Conservation (phyloP, 2,329 filamentous ascomycete species). For the Clonostachys rhizophaga region DNA sequence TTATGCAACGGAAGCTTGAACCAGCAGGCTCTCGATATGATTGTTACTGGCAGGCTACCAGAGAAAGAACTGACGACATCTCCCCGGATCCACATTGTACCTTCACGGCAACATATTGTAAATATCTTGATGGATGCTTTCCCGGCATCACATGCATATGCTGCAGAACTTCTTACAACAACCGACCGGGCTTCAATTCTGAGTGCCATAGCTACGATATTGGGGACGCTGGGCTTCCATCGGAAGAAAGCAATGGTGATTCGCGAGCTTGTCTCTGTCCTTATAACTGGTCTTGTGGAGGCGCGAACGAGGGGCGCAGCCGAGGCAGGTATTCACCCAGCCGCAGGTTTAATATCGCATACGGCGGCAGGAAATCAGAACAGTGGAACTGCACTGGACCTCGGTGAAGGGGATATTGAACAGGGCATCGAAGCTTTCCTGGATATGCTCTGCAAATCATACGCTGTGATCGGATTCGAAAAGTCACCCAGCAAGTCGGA, state of each 20-base stretch:
- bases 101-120: slow-evolving; percentile 59
- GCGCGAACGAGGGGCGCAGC: slow-evolving; percentile 89
- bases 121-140: slow-evolving; percentile 61
- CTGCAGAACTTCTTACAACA: slow-evolving; percentile 66
- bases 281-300: slow-evolving; percentile 82
- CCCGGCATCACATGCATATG: slow-evolving; percentile 29
- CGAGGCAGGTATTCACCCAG: slow-evolving; percentile 94
- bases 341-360: slow-evolving; percentile 70
- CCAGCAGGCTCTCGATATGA: slow-evolving; percentile 55
- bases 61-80: slow-evolving; percentile 43
- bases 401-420: slow-evolving; percentile 62
- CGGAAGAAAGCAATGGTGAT: slow-evolving; percentile 90
- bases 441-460: slow-evolving; percentile 55
- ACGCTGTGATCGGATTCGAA: slow-evolving; percentile 56
- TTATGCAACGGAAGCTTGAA: slow-evolving; percentile 59
- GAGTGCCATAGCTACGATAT: slow-evolving; percentile 81
- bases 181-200: slow-evolving; percentile 76
- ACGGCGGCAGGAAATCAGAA: background rate
- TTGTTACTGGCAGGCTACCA: slow-evolving; percentile 58
- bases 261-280: slow-evolving; percentile 75
- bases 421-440: slow-evolving; percentile 61
- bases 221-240: slow-evolving; percentile 73
- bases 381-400: slow-evolving; percentile 44
- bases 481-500: slow-evolving; percentile 14
- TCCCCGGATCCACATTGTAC: slow-evolving; percentile 50